These are phyloP conservation scores for Butyriboletus appendiculatus DNA, from an alignment of 1,284 basidiomycete genomes.

Conservation along the genomic window DNA sequence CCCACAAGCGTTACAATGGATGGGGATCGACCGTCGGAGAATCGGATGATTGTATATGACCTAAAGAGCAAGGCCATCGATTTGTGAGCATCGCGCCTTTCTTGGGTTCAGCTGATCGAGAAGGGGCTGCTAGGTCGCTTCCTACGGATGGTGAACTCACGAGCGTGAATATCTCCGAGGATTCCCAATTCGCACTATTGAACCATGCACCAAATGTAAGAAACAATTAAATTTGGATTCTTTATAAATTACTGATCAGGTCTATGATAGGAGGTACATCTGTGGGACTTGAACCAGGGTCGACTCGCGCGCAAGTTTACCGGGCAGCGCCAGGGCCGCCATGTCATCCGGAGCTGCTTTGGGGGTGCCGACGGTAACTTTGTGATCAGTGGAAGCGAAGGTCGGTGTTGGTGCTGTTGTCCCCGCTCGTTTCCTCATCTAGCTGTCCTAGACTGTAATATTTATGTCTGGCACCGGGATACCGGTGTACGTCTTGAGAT, in stretches of 20 bases:
- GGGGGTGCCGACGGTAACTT: constrained; percentile 92
- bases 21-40: constrained; percentile 47
- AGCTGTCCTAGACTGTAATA: constrained; percentile 67
- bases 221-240: constrained; percentile 20
- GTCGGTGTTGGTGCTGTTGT: constrained; percentile 43
- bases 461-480: constrained; percentile 96
- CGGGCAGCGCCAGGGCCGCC: constrained; percentile 79
- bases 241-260: constrained; percentile 10
- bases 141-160: constrained; percentile 79
- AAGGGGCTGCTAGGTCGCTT: constrained; percentile 50
- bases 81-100: constrained; percentile 48
- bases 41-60: constrained; percentile 77
- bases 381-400: constrained; percentile 93
- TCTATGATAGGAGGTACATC: constrained; percentile 73
- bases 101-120: constrained; percentile 13
- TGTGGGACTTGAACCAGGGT: constrained; percentile 79
- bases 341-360: constrained; percentile 92
- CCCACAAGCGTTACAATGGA: constrained; percentile 37
- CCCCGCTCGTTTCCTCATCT: constrained; percentile 7
- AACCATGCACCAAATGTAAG: constrained; percentile 86
- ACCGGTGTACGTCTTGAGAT: constrained; percentile 82
- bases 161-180: constrained; percentile 84
- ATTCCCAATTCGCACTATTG: constrained; percentile 87
- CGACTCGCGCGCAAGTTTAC: constrained; percentile 77
- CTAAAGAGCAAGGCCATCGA: constrained; percentile 62